Percentiles rank a stretch among this genome's conserved stretches.
Evolutionary conservation across 352 stramenopile genomes (phyloP).

Genomic region (Phytopythium mirpurense): DNA sequence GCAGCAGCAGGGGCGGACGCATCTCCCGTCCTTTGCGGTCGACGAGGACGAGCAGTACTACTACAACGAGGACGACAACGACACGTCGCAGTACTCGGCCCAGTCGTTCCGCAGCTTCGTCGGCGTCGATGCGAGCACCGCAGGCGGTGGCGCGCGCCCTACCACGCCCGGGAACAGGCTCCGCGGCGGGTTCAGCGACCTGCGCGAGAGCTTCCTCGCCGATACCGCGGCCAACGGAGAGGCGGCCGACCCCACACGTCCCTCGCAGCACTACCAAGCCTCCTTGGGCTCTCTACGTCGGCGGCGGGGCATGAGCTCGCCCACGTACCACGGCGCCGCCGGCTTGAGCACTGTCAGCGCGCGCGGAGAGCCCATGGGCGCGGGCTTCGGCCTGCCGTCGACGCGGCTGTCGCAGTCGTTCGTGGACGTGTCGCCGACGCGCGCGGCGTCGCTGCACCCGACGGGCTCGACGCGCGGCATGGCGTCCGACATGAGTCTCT

Average conservation of each 20-base stretch:
- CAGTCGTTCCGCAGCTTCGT: slow-evolving; percentile 9
- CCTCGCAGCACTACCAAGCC: slow-evolving; percentile 1
- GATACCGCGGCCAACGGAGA: not conserved
- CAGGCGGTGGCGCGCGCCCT: not conserved
- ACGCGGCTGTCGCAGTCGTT: slow-evolving; percentile 42
- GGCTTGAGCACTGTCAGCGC: slow-evolving; percentile 17
- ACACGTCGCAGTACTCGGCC: slow-evolving; percentile 5
- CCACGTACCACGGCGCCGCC: slow-evolving; percentile 9
- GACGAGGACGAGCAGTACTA: slow-evolving; percentile 7
- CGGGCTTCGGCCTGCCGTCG: slow-evolving; percentile 31
- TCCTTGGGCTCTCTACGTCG: slow-evolving; percentile 5
- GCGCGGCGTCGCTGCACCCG: slow-evolving; percentile 3
- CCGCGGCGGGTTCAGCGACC: slow-evolving; percentile 27
- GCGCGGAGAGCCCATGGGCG: slow-evolving; percentile 13
- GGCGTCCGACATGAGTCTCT: slow-evolving; percentile 62
- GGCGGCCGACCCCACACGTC: not conserved
- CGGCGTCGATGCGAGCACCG: not conserved
- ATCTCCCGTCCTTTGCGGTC: not conserved
- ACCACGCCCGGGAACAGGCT: slow-evolving; percentile 5
- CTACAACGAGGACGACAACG: slow-evolving; percentile 5
- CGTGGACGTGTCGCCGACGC: slow-evolving; percentile 17
- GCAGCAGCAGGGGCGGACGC: not conserved
- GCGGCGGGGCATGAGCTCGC: slow-evolving; percentile 17
- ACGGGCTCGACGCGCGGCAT: slow-evolving; percentile 21
- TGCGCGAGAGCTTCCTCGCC: slow-evolving; percentile 29